A percentile compares a stretch with the other conserved stretches of the same genome.
Evolutionary conservation across 176 grass and related monocot species (phyloP).

Genomic region (Aegilops sharonensis): DNA sequence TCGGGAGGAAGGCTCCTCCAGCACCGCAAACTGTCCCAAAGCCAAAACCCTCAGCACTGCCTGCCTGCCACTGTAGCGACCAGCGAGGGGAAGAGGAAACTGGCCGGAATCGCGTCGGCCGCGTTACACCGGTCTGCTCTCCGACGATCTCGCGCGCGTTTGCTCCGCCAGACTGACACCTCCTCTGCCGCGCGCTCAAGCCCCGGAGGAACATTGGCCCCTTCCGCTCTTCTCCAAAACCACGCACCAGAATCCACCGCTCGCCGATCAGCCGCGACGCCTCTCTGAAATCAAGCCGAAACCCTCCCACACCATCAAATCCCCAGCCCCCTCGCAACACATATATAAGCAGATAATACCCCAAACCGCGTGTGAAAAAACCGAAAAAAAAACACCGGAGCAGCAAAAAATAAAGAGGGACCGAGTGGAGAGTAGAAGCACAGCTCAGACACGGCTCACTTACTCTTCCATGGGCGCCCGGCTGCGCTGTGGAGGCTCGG

Average conservation of each 20-base stretch:
- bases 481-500: neutral
- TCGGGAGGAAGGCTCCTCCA: neutral
- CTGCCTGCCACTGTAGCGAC: neutral
- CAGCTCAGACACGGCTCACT: neutral
- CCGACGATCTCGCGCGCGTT: neutral
- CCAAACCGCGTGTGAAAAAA: neutral
- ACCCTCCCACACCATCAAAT: too few relatives aligned
- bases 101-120: neutral
- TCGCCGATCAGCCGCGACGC: neutral
- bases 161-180: neutral
- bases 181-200: neutral
- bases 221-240: neutral
- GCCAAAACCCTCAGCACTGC: neutral
- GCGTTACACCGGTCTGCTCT: neutral
- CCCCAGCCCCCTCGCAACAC: too few relatives aligned
- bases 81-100: too few relatives aligned
- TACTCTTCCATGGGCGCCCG: constrained; percentile 32
- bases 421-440: too few relatives aligned
- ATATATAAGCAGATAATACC: neutral
- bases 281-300: neutral
- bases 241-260: neutral
- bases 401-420: too few relatives aligned
- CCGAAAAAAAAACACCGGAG: too few relatives aligned
- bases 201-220: neutral
- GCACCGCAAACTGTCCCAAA: neutral